Base-by-base conservation (phyloP, 805 yeast species). In the Wickerhamomyces hampshirensis region DNA sequence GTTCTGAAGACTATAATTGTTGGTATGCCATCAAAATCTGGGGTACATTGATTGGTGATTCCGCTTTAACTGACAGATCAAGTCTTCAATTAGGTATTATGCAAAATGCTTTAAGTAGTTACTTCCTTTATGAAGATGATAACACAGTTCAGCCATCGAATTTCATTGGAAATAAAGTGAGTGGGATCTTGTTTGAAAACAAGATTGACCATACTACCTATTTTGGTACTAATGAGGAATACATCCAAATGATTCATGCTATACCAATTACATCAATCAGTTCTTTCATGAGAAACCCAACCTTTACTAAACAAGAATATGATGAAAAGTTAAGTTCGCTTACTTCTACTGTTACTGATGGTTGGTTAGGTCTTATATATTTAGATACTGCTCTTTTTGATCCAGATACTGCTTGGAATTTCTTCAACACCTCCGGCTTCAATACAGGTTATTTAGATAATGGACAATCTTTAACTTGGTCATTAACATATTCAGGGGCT, bases 391-490 rank as follows among this genome's bases (percentile, higher is more conserved):
- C 95, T 0, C 62, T 89, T 14, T 73, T 60, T 50, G 84, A 88
- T 53, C 89, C 96, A 1, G 47, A 56, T 24, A 38, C 69, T 1
- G 69, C 94, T 0, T 86, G 77, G 53, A 46, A 61, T 3, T 87
- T 75, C 60, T 86, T 85, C 55, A 55, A 79, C 2, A 54, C 73
- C 23, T 47, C 64, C 5, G 63, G 62, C 37, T 88, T 85, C 70
- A 54, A 65, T 30, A 62, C 64, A n/a, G 50, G 57, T 4, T 71
- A 69, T 45, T 72, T 89, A 32, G 97, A 89, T 51, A 75, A 75
- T 39, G 97, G 97, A 3, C 91, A 87, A 69, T 79, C 91, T 18
- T 64, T 79, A 43, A 82, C 96, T 0, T 88, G 96, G 95, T 80
- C 89, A 10, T 65, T 88, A 44, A 78, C 95, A 0, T 84, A 74